Percentiles rank a stretch among this genome's conserved stretches.
These are phyloP conservation scores for Dorcoceras hygrometricum DNA, from an alignment of 257 asterid genomes.

Conservation along the genomic window DNA sequence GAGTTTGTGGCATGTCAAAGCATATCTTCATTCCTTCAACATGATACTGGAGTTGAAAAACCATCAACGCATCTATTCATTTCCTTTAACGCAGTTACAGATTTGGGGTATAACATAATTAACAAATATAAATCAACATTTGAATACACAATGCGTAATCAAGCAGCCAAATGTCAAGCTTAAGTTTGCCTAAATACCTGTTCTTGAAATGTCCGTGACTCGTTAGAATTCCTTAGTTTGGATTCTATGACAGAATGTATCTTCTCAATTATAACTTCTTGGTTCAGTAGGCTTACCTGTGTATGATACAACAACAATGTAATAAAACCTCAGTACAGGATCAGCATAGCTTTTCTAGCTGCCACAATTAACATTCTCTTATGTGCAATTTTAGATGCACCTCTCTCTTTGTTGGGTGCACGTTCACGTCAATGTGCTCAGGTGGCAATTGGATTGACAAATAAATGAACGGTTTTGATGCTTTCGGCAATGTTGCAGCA, in stretches of 20 bases:
- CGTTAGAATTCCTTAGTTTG: conserved; percentile 79
- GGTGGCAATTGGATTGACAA: conserved; percentile 86
- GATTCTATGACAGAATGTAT: conserved; percentile 75
- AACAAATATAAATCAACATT: not conserved
- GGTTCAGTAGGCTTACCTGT: conserved; percentile 95
- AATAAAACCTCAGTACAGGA: conserved; percentile 11
- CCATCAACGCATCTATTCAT: too few relatives aligned
- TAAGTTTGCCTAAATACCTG: conserved; percentile 55
- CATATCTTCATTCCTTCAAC: too few relatives aligned
- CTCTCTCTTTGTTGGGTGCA: conserved; percentile 99
- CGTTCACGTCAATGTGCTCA: conserved; percentile 90
- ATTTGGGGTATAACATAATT: conserved; percentile 1
- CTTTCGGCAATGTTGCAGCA: conserved; percentile 95
- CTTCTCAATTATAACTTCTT: conserved; percentile 81
- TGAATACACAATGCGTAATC: not conserved
- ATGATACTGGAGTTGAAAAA: too few relatives aligned
- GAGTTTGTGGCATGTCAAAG: too few relatives aligned
- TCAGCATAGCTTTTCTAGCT: not conserved
- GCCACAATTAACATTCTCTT: conserved; percentile 9
- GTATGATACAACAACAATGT: conserved; percentile 23
- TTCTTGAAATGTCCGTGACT: conserved; percentile 79
- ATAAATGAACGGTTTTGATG: conserved; percentile 88
- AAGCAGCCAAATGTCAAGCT: conserved; percentile 14
- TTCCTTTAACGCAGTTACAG: not conserved
- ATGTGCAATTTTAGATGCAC: conserved; percentile 32